Evolutionary conservation across 352 stramenopile genomes (phyloP).

Genomic region (Pythium catenulatum): DNA sequence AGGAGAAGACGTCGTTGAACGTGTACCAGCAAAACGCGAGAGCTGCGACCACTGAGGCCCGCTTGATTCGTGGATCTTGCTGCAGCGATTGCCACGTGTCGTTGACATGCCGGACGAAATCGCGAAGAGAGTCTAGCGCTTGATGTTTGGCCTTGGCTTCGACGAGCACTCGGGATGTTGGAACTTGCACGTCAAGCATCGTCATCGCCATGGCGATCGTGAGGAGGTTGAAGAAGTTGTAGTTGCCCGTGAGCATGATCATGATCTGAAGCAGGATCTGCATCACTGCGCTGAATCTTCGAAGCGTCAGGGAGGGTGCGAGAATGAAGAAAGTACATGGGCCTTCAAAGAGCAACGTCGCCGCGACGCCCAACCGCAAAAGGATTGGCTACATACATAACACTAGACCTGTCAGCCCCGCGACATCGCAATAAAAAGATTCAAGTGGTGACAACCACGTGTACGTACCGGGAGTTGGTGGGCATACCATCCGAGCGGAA

Average conservation of each 20-base stretch:
- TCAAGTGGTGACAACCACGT: no score
- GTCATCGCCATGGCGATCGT: conserved; percentile 75
- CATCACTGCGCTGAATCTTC: conserved; percentile 74
- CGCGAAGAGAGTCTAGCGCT: background rate
- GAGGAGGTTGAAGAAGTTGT: conserved; percentile 97
- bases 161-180: background rate
- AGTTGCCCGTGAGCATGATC: conserved; percentile 95
- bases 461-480: conserved; percentile 88
- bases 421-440: no score
- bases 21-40: conserved; percentile 63
- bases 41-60: conserved; percentile 12
- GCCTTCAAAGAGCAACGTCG: conserved; percentile 94
- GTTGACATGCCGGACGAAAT: background rate
- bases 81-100: conserved; percentile 58
- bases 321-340: conserved; percentile 91
- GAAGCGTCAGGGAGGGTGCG: conserved; percentile 74
- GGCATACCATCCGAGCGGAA: conserved; percentile 91
- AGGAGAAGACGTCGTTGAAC: conserved; percentile 47
- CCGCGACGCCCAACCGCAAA: conserved; percentile 86
- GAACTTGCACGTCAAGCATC: conserved; percentile 57
- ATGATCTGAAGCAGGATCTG: conserved; percentile 91
- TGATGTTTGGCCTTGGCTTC: background rate
- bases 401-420: no score
- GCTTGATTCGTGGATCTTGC: conserved; percentile 11
- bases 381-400: conserved; percentile 82